Conservation (phyloP, 2,329 filamentous ascomycete species). For the Endoconidiophora laricicola region DNA sequence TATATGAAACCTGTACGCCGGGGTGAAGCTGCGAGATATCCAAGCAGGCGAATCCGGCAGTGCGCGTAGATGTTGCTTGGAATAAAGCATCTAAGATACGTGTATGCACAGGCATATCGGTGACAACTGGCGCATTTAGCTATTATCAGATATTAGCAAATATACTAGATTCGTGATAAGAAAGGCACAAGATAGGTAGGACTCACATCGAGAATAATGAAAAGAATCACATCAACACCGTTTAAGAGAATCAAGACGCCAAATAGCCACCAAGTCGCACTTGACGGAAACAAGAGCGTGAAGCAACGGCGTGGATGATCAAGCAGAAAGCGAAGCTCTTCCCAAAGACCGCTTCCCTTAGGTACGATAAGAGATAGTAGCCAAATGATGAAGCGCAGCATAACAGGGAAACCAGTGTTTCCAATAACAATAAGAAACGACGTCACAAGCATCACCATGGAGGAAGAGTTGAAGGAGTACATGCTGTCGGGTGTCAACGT, state of each 20-base stretch:
- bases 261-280: constrained; percentile 92
- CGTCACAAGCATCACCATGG: constrained; percentile 60
- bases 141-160: constrained; percentile 21
- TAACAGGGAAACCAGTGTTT: constrained; percentile 88
- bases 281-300: constrained; percentile 77
- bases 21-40: constrained; percentile 67
- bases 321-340: constrained; percentile 77
- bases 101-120: constrained; percentile 50
- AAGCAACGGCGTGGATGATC: constrained; percentile 95
- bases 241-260: constrained; percentile 72
- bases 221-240: constrained; percentile 71
- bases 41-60: constrained; percentile 75
- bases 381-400: constrained; percentile 92
- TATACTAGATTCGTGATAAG: not conserved
- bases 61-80: constrained; percentile 76
- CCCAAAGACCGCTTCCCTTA: constrained; percentile 54
- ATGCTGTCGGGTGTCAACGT: constrained; percentile 89
- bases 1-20: constrained; percentile 80
- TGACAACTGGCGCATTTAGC: constrained; percentile 57
- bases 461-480: constrained; percentile 66
- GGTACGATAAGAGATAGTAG: constrained; percentile 49
- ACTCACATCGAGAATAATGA: constrained; percentile 76
- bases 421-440: constrained; percentile 83
- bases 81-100: constrained; percentile 78
- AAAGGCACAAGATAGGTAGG: no score